A percentile compares a stretch with the other conserved stretches of the same genome.
Conservation (phyloP, 1,139 yeast genomes). For the Nakaseomyces kungkrabaensis region DNA sequence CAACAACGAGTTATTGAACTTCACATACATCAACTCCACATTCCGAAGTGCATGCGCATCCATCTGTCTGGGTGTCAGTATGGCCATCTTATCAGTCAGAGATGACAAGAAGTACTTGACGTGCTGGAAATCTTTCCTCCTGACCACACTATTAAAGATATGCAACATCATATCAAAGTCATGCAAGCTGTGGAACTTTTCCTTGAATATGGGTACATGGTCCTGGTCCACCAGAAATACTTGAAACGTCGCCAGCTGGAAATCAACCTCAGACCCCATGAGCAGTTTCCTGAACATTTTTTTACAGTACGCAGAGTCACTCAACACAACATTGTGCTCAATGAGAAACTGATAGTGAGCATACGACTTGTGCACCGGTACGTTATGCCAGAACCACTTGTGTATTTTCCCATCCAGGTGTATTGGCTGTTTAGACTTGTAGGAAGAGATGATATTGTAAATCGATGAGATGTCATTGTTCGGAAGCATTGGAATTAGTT, state of each 20-base stretch:
- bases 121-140: conserved; percentile 13
- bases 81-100: background rate
- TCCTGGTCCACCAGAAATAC: conserved; percentile 13
- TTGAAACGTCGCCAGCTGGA: conserved; percentile 22
- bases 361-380: conserved; percentile 13
- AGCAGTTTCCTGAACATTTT: conserved; percentile 13
- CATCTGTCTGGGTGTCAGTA: background rate
- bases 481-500: too few relatives aligned
- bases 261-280: conserved; percentile 23
- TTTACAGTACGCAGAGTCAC: conserved; percentile 10
- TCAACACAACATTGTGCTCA: conserved; percentile 17
- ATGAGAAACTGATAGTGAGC: conserved; percentile 22
- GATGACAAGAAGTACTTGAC: conserved; percentile 14
- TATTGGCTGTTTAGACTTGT: background rate
- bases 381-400: conserved; percentile 20
- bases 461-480: too few relatives aligned
- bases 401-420: conserved; percentile 11
- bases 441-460: background rate
- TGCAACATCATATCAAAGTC: conserved; percentile 15
- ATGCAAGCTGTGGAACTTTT: conserved; percentile 18
- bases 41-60: background rate
- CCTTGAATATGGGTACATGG: conserved; percentile 9
- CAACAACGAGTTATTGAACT: conserved; percentile 14
- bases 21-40: conserved; percentile 7
- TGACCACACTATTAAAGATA: conserved; percentile 12